Conservation (phyloP, 2,329 filamentous ascomycete species). For the Elsinoe australis region DNA sequence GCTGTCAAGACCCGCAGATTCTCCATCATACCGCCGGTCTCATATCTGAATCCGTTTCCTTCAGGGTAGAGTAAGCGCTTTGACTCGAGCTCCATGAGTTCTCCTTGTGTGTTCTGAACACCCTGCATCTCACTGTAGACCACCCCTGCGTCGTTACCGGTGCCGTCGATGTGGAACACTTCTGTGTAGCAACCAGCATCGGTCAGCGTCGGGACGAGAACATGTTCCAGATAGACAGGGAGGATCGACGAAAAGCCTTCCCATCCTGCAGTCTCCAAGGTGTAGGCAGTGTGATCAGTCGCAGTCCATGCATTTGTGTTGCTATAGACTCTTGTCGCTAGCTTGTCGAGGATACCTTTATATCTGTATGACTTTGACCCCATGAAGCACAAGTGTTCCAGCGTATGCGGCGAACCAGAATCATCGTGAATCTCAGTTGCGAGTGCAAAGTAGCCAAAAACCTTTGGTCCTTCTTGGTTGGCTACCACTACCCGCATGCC, state of each 20-base stretch:
- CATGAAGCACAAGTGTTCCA: slow-evolving; percentile 49
- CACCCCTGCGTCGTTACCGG: slow-evolving; percentile 77
- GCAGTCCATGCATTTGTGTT: slow-evolving; percentile 96
- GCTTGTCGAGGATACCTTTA: slow-evolving; percentile 89
- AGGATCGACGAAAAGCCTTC: slow-evolving; percentile 92
- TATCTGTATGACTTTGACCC: slow-evolving; percentile 90
- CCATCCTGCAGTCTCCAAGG: slow-evolving; percentile 90
- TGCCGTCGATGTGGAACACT: slow-evolving; percentile 89
- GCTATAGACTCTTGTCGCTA: slow-evolving; percentile 88
- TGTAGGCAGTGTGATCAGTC: slow-evolving; percentile 93
- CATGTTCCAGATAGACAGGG: slow-evolving; percentile 89
- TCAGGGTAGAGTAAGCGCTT: slow-evolving; percentile 78
- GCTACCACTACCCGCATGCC: slow-evolving; percentile 92
- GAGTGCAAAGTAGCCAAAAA: slow-evolving; percentile 88
- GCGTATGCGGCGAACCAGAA: slow-evolving; percentile 66
- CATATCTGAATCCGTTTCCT: slow-evolving; percentile 86
- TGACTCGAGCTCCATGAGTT: slow-evolving; percentile 80
- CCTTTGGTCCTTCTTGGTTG: slow-evolving; percentile 87
- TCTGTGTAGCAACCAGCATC: slow-evolving; percentile 92
- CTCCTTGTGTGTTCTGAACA: slow-evolving; percentile 72
- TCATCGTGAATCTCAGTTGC: slow-evolving; percentile 98
- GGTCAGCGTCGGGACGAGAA: slow-evolving; percentile 83
- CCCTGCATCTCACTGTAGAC: slow-evolving; percentile 99
- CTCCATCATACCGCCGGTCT: slow-evolving; percentile 97
- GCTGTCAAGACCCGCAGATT: slow-evolving; percentile 77